Evolutionary conservation across 495 filamentous ascomycete species (phyloP).

Genomic region (Aspergillus avenaceus): DNA sequence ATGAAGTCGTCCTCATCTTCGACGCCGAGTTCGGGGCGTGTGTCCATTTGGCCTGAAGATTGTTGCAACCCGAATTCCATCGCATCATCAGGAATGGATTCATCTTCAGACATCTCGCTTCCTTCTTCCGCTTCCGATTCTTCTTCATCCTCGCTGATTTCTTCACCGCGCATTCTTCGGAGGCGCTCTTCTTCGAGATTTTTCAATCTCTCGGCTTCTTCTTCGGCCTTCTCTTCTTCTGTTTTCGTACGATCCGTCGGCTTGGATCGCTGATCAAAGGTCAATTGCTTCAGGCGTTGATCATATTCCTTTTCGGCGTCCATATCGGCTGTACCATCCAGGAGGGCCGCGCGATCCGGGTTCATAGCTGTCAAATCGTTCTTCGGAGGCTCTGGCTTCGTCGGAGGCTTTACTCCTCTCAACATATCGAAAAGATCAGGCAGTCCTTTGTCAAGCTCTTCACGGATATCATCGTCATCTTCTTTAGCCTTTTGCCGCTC

Average conservation of each 20-base stretch:
- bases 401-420: slow-evolving; percentile 41
- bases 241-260: slow-evolving; percentile 89
- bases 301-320: slow-evolving; percentile 81
- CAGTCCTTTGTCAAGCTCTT: slow-evolving; percentile 73
- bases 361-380: slow-evolving; percentile 50
- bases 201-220: slow-evolving; percentile 69
- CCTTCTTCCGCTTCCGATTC: slow-evolving; percentile 42
- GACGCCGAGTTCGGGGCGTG: slow-evolving; percentile 46
- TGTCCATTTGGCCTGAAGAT: slow-evolving; percentile 21
- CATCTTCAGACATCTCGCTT: slow-evolving; percentile 34
- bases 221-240: slow-evolving; percentile 76
- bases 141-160: slow-evolving; percentile 36
- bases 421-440: slow-evolving; percentile 75
- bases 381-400: slow-evolving; percentile 35
- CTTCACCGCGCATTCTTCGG: slow-evolving; percentile 44
- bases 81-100: slow-evolving; percentile 46
- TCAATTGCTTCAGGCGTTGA: slow-evolving; percentile 70
- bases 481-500: slow-evolving; percentile 91
- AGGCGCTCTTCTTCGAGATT: slow-evolving; percentile 72
- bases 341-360: slow-evolving; percentile 53
- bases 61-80: slow-evolving; percentile 52
- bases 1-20: slow-evolving; percentile 93
- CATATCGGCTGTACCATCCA: slow-evolving; percentile 58
- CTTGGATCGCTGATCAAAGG: slow-evolving; percentile 73
- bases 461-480: slow-evolving; percentile 86